Percentiles rank a stretch among this genome's conserved stretches.
These are phyloP conservation scores for Chaetoceros tenuissimus DNA, from an alignment of 108 stramenopile species.

Conservation along the genomic window DNA sequence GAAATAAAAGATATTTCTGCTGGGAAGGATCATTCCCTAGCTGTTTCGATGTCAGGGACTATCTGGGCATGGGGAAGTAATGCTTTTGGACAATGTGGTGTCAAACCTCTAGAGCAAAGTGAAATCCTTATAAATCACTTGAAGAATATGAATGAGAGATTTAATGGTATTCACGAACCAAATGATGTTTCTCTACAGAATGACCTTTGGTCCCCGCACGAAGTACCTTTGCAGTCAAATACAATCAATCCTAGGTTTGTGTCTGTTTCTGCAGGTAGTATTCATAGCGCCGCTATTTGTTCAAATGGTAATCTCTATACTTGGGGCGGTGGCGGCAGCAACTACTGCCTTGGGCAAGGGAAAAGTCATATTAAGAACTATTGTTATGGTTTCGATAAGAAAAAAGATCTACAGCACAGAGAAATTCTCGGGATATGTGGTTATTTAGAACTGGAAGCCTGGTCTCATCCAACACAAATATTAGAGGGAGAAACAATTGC, in stretches of 20 bases:
- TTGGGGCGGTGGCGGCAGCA: not conserved
- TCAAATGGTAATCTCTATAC: not conserved
- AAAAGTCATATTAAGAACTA: not conserved
- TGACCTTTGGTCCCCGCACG: too few species aligned
- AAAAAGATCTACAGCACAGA: not conserved
- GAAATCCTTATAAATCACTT: too few species aligned
- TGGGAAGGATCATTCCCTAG: conserved; percentile 91
- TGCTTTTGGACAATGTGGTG: conserved; percentile 91
- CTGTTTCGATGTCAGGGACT: conserved; percentile 71
- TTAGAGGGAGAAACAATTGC: not conserved
- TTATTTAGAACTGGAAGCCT: not conserved
- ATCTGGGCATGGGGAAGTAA: conserved; percentile 90
- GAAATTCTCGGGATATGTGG: not conserved
- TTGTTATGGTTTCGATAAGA: not conserved
- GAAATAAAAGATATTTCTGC: conserved; percentile 60
- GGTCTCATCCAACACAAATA: not conserved
- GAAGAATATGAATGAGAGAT: too few species aligned
- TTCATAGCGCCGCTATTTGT: not conserved
- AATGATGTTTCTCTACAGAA: too few species aligned
- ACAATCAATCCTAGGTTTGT: too few species aligned
- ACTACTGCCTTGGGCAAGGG: not conserved
- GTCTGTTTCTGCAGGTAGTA: not conserved
- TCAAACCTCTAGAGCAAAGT: too few species aligned
- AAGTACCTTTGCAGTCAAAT: too few species aligned
- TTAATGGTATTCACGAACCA: too few species aligned